Conservation (phyloP, 164 flowering plant species). For the Aristolochia fimbriata region DNA sequence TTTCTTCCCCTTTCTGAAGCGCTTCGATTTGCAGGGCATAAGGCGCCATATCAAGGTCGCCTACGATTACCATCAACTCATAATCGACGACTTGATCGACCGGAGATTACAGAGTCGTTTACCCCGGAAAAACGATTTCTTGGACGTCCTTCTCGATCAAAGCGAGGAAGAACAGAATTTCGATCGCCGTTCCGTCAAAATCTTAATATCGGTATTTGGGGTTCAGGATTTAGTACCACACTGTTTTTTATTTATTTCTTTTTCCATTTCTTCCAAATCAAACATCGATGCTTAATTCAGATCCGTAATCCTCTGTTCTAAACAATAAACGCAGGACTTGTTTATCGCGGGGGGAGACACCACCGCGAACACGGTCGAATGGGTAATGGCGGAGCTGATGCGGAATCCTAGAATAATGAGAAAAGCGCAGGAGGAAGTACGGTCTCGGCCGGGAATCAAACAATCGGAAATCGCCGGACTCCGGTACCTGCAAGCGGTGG, state of each 20-base stretch:
- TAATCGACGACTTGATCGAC: constrained; percentile 15
- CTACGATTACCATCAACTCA: neutral
- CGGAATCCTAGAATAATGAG: constrained; percentile 8
- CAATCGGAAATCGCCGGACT: constrained; percentile 3
- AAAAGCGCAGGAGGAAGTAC: constrained; percentile 13
- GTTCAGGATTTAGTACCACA: too few relatives aligned
- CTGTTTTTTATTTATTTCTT: too few relatives aligned
- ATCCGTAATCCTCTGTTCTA: too few relatives aligned
- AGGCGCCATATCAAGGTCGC: neutral
- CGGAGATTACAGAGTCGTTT: neutral
- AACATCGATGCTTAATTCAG: too few relatives aligned
- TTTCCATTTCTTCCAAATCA: too few relatives aligned
- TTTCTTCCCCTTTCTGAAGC: constrained; percentile 9
- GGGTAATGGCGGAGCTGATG: constrained; percentile 26
- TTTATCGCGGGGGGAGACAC: constrained; percentile 22
- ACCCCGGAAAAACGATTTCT: neutral
- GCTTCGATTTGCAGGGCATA: constrained; percentile 11
- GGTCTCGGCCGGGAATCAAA: constrained; percentile 2
- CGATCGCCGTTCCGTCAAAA: neutral
- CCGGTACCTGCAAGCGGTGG: constrained; percentile 4
- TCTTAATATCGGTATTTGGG: too few relatives aligned
- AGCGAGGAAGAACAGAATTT: constrained; percentile 1
- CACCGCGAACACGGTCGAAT: constrained; percentile 18
- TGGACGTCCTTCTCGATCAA: constrained; percentile 5
- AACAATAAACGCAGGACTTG: too few relatives aligned